Conservation (phyloP, 1,139 yeast species). For the Kodamaea fungicola region DNA sequence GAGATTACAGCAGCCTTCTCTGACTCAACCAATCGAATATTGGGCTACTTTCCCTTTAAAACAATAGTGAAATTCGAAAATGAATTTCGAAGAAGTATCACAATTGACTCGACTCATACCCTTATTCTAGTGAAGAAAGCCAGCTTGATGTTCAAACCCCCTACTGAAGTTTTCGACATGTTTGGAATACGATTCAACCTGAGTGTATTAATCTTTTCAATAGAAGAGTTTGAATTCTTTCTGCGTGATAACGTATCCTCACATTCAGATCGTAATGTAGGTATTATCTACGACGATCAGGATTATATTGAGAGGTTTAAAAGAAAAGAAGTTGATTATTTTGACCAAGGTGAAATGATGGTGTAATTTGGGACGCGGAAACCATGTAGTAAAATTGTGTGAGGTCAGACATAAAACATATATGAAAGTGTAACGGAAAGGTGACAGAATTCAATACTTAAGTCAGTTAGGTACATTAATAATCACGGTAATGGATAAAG, state of each 20-base stretch:
- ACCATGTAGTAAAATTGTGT: too few species aligned
- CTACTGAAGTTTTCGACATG: neutral
- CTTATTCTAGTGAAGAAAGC: constrained; percentile 25
- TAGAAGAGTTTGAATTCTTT: constrained; percentile 25
- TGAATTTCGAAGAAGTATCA: constrained; percentile 28
- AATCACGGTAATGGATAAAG: too few species aligned
- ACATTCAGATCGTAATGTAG: constrained; percentile 13
- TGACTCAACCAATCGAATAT: constrained; percentile 29
- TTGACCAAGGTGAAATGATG: neutral
- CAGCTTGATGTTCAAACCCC: constrained; percentile 19
- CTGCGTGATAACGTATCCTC: constrained; percentile 27
- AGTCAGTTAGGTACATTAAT: too few species aligned
- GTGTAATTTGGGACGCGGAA: too few species aligned
- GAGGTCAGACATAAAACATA: too few species aligned
- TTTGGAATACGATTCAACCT: constrained; percentile 2
- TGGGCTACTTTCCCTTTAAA: constrained; percentile 26
- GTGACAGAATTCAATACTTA: too few species aligned
- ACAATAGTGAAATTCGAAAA: constrained; percentile 30
- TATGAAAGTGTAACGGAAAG: too few species aligned
- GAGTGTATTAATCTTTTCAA: constrained; percentile 19
- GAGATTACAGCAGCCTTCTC: constrained; percentile 29
- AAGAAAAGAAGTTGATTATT: neutral
- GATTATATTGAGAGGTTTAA: constrained; percentile 5
- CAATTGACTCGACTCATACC: constrained; percentile 25
- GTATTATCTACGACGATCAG: constrained; percentile 21